These are phyloP conservation scores for Rosellinia necatrix DNA, from an alignment of 2,329 filamentous ascomycete species.

Conservation along the genomic window DNA sequence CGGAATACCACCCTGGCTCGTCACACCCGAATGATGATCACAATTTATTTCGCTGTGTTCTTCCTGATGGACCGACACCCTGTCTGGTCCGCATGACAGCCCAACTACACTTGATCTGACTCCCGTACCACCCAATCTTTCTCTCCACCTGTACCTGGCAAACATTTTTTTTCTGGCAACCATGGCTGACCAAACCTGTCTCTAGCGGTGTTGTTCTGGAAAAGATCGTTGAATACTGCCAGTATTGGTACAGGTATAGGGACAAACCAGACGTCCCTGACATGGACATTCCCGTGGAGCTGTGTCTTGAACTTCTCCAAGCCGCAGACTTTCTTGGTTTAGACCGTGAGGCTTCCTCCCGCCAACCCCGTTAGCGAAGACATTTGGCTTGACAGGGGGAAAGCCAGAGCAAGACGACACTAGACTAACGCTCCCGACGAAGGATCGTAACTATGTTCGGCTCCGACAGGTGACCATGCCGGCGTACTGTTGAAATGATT, in stretches of 20 bases:
- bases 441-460: constrained; percentile 3
- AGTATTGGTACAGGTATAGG: constrained; percentile 77
- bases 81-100: constrained; percentile 54
- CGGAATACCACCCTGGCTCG: neutral
- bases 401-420: constrained; percentile 16
- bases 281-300: constrained; percentile 78
- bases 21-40: constrained; percentile 43
- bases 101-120: constrained; percentile 70
- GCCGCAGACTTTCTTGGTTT: constrained; percentile 78
- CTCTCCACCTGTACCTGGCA: constrained; percentile 9
- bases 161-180: neutral
- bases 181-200: constrained; percentile 28
- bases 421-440: neutral
- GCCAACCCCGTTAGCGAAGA: neutral
- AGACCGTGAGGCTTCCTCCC: constrained; percentile 56
- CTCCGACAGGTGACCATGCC: neutral
- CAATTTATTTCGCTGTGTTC: constrained; percentile 48
- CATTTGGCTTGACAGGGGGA: constrained; percentile 15
- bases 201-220: constrained; percentile 73
- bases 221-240: constrained; percentile 82
- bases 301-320: constrained; percentile 77
- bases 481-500: neutral
- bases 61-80: constrained; percentile 51
- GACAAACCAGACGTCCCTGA: constrained; percentile 75
- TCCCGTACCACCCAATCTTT: constrained; percentile 10